Conservation (phyloP, 2,329 filamentous ascomycete genomes). For the Xylaria sp. region DNA sequence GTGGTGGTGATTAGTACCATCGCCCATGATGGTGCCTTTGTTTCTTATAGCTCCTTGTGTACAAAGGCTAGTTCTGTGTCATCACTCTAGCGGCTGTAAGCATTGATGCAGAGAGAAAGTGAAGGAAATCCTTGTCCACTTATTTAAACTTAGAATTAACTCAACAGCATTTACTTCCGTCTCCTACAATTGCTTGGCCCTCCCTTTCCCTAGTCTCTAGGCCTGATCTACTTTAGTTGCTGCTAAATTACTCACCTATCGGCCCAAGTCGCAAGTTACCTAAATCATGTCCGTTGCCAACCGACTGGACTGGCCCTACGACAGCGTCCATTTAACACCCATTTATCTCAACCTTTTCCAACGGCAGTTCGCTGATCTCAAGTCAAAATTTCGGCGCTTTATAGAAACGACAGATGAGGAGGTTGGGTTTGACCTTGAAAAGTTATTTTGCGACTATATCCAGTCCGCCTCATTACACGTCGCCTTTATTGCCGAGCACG, state of each 20-base stretch:
- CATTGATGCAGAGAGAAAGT: too few relatives aligned
- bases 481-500: background rate
- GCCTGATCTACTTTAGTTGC: too few relatives aligned
- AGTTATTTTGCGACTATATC: background rate
- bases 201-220: too few relatives aligned
- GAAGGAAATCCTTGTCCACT: too few relatives aligned
- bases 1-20: background rate
- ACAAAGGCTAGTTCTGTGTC: background rate
- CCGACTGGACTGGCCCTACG: background rate
- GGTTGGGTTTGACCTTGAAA: conserved; percentile 4
- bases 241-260: background rate
- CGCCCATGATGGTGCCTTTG: background rate
- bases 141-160: too few relatives aligned
- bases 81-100: too few relatives aligned
- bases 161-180: too few relatives aligned
- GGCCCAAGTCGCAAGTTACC: background rate
- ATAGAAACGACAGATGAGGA: background rate
- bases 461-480: background rate
- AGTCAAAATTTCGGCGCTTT: background rate
- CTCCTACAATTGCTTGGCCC: too few relatives aligned
- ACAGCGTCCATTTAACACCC: background rate
- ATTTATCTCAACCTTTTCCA: background rate
- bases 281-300: background rate
- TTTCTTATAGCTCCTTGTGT: background rate
- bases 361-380: background rate